Evolutionary conservation across 2,329 filamentous ascomycete genomes (phyloP).

Genomic region (Ophiocordyceps polyrhachis-furcata): DNA sequence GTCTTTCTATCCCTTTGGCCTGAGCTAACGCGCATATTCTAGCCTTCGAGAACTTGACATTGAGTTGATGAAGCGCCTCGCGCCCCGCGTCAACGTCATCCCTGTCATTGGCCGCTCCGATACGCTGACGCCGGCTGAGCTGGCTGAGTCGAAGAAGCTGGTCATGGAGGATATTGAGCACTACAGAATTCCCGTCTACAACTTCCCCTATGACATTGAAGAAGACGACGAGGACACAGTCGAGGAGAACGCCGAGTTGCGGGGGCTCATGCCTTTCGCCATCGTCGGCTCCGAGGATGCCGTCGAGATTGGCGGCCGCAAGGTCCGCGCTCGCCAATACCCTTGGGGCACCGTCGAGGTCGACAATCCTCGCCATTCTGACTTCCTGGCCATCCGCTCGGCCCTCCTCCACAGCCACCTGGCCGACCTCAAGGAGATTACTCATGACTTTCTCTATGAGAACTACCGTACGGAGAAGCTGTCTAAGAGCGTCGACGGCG

Average conservation of each 20-base stretch:
- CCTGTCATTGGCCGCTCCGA: slow-evolving; percentile 98
- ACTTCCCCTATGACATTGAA: slow-evolving; percentile 99
- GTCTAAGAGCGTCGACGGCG: slow-evolving; percentile 95
- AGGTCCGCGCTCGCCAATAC: slow-evolving; percentile 89
- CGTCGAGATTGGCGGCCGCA: slow-evolving; percentile 81
- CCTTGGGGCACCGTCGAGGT: slow-evolving; percentile 99
- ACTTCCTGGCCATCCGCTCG: slow-evolving; percentile 93
- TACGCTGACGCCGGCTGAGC: slow-evolving; percentile 84
- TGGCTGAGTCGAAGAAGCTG: slow-evolving; percentile 98
- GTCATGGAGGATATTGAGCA: slow-evolving; percentile 99
- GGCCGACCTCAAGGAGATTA: slow-evolving; percentile 98
- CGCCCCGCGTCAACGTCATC: slow-evolving; percentile 95
- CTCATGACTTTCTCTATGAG: slow-evolving; percentile 98
- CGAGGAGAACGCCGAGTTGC: slow-evolving; percentile 94
- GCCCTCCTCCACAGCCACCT: slow-evolving; percentile 94
- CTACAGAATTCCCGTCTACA: slow-evolving; percentile 98
- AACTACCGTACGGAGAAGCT: slow-evolving; percentile 99
- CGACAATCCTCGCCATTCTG: slow-evolving; percentile 95
- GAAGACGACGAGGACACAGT: slow-evolving; percentile 99
- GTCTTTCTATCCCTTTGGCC: not conserved
- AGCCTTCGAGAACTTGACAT: slow-evolving; percentile 98
- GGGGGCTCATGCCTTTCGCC: slow-evolving; percentile 95
- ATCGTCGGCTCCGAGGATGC: slow-evolving; percentile 96
- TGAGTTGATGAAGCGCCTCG: slow-evolving; percentile 98
- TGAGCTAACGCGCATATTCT: slow-evolving; percentile 1